A percentile compares a stretch with the other conserved stretches of the same genome.
Evolutionary conservation across 2,329 filamentous ascomycete genomes (phyloP).

Genomic region (Herpotrichia juniperi): DNA sequence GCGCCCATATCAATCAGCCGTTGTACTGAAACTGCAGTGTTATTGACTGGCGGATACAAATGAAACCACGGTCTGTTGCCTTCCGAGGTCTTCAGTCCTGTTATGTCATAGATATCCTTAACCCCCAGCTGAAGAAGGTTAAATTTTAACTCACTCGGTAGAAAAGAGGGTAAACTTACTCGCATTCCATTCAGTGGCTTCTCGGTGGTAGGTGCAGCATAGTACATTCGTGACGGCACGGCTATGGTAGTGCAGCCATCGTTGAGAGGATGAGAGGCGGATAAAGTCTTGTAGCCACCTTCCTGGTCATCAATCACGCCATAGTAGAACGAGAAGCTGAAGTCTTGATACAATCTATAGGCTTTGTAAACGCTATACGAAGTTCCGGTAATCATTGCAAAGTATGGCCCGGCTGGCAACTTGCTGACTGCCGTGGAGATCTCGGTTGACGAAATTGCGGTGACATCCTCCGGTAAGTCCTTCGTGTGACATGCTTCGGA

Average conservation of each 20-base stretch:
- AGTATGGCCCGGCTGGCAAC: not conserved
- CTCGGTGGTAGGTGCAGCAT: conserved; percentile 1
- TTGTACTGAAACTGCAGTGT: conserved; percentile 17
- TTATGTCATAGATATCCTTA: conserved; percentile 49
- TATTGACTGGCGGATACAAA: conserved; percentile 1
- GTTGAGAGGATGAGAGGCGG: not conserved
- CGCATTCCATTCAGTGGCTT: conserved; percentile 1
- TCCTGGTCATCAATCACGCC: not conserved
- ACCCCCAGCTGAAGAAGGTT: conserved; percentile 14
- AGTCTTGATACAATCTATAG: conserved; percentile 1
- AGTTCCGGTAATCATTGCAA: not conserved
- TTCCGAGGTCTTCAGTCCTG: conserved; percentile 16
- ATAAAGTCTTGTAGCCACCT: not conserved
- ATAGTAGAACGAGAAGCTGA: conserved; percentile 4
- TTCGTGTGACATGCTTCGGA: not conserved
- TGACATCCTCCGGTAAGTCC: not conserved
- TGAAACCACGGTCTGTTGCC: conserved; percentile 19
- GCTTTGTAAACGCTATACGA: conserved; percentile 4
- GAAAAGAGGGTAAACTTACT: not conserved
- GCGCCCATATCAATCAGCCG: conserved; percentile 18
- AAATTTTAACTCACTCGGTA: too few species aligned
- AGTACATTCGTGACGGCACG: conserved; percentile 7
- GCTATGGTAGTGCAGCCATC: conserved; percentile 2
- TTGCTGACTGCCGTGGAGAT: not conserved
- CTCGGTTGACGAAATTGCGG: not conserved